A percentile compares a stretch with the other conserved stretches of the same genome.
Conservation (phyloP, 306 rosid genomes). For the Quercus suber region DNA sequence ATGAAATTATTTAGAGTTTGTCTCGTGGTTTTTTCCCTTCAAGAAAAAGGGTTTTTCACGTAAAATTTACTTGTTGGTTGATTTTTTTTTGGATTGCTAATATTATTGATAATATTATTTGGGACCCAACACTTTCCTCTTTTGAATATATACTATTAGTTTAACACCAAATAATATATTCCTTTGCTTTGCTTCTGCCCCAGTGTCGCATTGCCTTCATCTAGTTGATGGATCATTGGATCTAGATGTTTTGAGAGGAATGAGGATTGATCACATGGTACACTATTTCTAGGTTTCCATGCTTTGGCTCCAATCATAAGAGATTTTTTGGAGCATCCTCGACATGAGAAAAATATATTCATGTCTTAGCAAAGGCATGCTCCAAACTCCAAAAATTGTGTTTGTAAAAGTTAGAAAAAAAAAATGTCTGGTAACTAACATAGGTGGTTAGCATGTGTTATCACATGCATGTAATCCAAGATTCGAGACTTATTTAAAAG, state of each 20-base stretch:
- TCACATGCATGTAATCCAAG: constrained; percentile 28
- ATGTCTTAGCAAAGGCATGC: constrained; percentile 15
- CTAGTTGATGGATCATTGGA: not conserved
- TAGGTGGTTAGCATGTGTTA: constrained; percentile 41
- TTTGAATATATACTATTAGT: not conserved
- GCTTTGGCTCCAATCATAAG: not conserved
- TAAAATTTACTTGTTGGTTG: too few relatives aligned
- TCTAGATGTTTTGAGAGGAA: not conserved
- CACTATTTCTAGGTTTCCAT: not conserved
- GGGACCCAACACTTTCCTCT: not conserved
- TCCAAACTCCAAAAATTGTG: not conserved
- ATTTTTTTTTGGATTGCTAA: too few relatives aligned
- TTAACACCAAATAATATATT: not conserved
- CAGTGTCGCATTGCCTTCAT: not conserved
- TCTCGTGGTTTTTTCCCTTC: too few relatives aligned
- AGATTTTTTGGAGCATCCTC: not conserved
- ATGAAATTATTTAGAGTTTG: too few relatives aligned
- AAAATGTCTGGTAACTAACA: constrained; percentile 4
- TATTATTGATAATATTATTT: too few relatives aligned
- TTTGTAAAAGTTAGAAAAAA: not conserved
- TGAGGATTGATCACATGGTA: not conserved
- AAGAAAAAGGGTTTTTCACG: too few relatives aligned
- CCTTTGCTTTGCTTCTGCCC: not conserved
- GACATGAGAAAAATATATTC: constrained; percentile 6
- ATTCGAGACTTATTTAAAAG: not conserved